Conservation (phyloP, 371 early-diverging fungal genomes). For the Sporodiniella umbellata region DNA sequence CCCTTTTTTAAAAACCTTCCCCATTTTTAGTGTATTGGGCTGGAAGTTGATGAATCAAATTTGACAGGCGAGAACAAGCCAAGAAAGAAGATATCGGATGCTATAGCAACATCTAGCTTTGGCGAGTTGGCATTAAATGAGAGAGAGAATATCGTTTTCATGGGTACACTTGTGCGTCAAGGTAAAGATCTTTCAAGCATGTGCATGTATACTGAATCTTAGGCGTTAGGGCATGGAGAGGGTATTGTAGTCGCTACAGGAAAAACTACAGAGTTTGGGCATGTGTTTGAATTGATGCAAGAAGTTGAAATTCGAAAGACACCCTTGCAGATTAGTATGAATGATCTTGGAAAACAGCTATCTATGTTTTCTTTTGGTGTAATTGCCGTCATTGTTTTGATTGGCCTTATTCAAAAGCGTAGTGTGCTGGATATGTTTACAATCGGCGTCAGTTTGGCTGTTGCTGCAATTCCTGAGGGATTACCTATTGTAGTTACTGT, state of each 20-base stretch:
- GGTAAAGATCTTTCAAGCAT: slow-evolving; percentile 29
- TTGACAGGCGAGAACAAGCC: slow-evolving; percentile 91
- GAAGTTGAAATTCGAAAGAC: slow-evolving; percentile 82
- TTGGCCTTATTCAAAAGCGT: slow-evolving; percentile 87
- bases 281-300: slow-evolving; percentile 81
- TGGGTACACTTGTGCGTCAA: slow-evolving; percentile 84
- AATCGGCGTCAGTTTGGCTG: slow-evolving; percentile 87
- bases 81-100: slow-evolving; percentile 60
- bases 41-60: slow-evolving; percentile 85
- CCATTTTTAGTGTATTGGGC: slow-evolving; percentile 54
- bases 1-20: not conserved
- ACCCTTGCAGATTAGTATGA: slow-evolving; percentile 86
- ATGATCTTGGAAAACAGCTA: slow-evolving; percentile 82
- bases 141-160: slow-evolving; percentile 81
- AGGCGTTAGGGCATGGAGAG: slow-evolving; percentile 59
- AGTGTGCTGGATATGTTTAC: slow-evolving; percentile 95
- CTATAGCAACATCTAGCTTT: slow-evolving; percentile 41
- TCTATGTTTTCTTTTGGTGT: slow-evolving; percentile 82
- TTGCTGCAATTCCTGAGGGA: slow-evolving; percentile 95
- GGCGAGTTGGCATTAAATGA: slow-evolving; percentile 67
- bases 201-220: not conserved
- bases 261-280: slow-evolving; percentile 84
- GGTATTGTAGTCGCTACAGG: slow-evolving; percentile 87
- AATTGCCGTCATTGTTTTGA: slow-evolving; percentile 84
- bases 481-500: slow-evolving; percentile 92